Evolutionary conservation across 2,329 filamentous ascomycete species (phyloP).

Genomic region (Davidsoniella virescens): DNA sequence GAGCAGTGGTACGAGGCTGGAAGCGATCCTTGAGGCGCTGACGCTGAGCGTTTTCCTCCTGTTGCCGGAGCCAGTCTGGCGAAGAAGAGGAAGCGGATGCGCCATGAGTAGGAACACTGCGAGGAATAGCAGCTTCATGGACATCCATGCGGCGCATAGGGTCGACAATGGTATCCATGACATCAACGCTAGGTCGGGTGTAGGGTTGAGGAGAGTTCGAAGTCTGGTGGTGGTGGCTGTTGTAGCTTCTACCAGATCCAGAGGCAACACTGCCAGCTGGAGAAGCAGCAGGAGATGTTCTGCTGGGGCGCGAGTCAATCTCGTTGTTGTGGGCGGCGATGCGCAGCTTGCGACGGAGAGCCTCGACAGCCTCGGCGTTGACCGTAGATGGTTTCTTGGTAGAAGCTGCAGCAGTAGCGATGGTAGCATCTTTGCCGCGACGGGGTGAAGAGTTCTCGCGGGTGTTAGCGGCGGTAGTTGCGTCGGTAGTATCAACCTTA

Average conservation of each 20-base stretch:
- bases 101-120: too few species aligned
- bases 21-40: conserved; percentile 4
- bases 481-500: neutral
- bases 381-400: neutral
- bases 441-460: neutral
- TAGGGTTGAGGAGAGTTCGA: too few species aligned
- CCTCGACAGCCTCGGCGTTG: neutral
- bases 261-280: too few species aligned
- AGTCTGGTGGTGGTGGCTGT: too few species aligned
- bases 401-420: too few species aligned
- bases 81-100: too few species aligned
- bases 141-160: too few species aligned
- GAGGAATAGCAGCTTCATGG: too few species aligned
- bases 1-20: neutral
- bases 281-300: too few species aligned
- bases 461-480: neutral
- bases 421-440: neutral
- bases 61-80: neutral
- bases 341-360: neutral
- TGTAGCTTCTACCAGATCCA: too few species aligned
- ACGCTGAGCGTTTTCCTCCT: neutral
- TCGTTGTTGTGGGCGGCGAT: conserved; percentile 4
- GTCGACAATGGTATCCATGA: too few species aligned
- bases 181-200: too few species aligned
- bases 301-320: neutral